phyloP scores from a whole-genome alignment of 1,139 yeast genomes.

The Geotrichum reessii region DNA sequence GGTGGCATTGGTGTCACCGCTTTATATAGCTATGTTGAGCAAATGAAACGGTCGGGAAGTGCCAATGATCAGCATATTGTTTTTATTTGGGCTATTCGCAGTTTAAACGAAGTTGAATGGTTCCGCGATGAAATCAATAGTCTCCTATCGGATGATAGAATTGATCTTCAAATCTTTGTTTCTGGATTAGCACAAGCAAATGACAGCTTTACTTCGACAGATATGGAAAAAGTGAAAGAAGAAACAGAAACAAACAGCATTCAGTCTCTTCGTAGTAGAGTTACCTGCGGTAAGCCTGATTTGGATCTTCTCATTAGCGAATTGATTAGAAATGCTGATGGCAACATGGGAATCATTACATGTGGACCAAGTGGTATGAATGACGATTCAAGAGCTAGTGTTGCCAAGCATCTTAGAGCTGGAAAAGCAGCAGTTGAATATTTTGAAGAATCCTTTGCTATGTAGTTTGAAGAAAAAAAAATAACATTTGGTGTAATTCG shows the following conservation, averaged over 20 bases:
- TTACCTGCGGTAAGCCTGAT: slow-evolving; percentile 34
- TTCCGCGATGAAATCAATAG: slow-evolving; percentile 46
- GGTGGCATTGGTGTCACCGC: slow-evolving; percentile 72
- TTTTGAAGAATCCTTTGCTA: slow-evolving; percentile 41
- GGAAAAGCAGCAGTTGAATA: slow-evolving; percentile 37
- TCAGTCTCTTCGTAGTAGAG: neutral
- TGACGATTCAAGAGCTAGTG: slow-evolving; percentile 38
- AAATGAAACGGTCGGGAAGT: slow-evolving; percentile 18
- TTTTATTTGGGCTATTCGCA: slow-evolving; percentile 51
- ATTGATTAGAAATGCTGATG: slow-evolving; percentile 37
- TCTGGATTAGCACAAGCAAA: neutral
- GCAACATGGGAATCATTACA: slow-evolving; percentile 36
- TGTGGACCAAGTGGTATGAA: slow-evolving; percentile 45
- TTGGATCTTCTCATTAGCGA: slow-evolving; percentile 36
- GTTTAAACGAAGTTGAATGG: slow-evolving; percentile 44
- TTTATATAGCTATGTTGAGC: slow-evolving; percentile 29
- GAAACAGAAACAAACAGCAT: neutral
- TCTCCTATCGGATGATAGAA: slow-evolving; percentile 30
- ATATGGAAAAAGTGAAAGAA: neutral
- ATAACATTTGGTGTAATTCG: too few relatives aligned
- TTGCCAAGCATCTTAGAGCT: slow-evolving; percentile 26
- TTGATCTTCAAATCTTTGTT: slow-evolving; percentile 38
- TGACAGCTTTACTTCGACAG: neutral
- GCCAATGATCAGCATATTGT: slow-evolving; percentile 36
- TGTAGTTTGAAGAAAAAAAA: slow-evolving; percentile 26